Percentiles rank a stretch among this genome's conserved stretches.
Evolutionary conservation across 257 asterid species (phyloP).

Genomic region (Solanum medicagineum): DNA sequence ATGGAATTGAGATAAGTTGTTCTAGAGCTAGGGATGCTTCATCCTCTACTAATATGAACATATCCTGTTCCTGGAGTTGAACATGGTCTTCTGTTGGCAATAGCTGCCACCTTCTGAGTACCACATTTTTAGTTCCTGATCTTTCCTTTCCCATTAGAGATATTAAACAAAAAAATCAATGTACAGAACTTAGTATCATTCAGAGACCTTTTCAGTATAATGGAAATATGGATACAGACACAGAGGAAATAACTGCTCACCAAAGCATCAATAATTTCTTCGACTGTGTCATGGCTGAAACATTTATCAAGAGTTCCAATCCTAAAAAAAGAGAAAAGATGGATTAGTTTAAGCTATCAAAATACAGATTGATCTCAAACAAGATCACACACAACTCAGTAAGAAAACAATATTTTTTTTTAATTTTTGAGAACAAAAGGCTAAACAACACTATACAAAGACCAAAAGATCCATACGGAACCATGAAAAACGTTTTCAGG

Average conservation of each 20-base stretch:
- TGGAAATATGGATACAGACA: neutral
- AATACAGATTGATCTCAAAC: neutral
- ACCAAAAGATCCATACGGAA: neutral
- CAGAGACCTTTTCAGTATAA: neutral
- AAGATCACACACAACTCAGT: neutral
- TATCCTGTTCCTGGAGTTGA: neutral
- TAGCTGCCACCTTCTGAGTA: neutral
- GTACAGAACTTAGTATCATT: neutral
- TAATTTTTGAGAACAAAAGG: neutral
- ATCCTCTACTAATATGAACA: neutral
- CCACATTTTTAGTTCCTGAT: neutral
- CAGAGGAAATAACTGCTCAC: conserved; percentile 24
- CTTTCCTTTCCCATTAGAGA: neutral
- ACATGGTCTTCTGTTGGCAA: neutral
- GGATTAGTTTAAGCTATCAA: conserved; percentile 9
- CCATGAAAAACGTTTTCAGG: neutral
- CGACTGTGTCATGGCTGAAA: conserved; percentile 81
- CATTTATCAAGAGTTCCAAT: conserved; percentile 61
- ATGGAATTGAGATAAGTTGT: neutral
- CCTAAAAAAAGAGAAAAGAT: conserved; percentile 33
- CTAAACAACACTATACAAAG: neutral
- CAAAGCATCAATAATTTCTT: conserved; percentile 79
- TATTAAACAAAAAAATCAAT: neutral
- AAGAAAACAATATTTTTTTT: neutral
- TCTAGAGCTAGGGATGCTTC: neutral